Evolutionary conservation across 2,329 filamentous ascomycete genomes (phyloP).

Genomic region (Neoascochyta sp.): DNA sequence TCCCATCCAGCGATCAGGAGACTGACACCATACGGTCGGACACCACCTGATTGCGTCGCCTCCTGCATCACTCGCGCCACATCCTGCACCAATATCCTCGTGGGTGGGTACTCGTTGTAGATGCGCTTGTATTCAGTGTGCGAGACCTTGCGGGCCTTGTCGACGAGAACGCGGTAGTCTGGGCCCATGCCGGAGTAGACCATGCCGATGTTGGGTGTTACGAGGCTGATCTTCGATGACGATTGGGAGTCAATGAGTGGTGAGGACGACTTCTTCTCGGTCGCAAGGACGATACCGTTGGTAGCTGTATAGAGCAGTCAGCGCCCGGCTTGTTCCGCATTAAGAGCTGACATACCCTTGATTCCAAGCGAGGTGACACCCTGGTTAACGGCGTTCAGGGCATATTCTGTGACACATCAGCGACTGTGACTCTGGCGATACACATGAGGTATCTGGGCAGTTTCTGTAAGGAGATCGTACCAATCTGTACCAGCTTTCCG

Average conservation of each 20-base stretch:
- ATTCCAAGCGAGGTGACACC: conserved; percentile 97
- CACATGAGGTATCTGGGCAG: neutral
- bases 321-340: neutral
- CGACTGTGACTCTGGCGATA: neutral
- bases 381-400: conserved; percentile 97
- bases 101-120: conserved; percentile 99
- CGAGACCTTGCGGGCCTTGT: conserved; percentile 96
- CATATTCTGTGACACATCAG: conserved; percentile 71
- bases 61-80: conserved; percentile 98
- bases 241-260: conserved; percentile 93
- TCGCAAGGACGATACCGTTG: conserved; percentile 97
- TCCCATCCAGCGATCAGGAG: conserved; percentile 97
- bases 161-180: conserved; percentile 94
- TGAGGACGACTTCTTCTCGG: conserved; percentile 98
- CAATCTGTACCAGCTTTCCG: conserved; percentile 98
- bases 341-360: conserved; percentile 66
- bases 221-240: conserved; percentile 93
- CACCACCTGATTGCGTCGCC: conserved; percentile 95
- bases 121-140: conserved; percentile 99
- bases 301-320: conserved; percentile 61
- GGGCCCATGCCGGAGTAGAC: conserved; percentile 99
- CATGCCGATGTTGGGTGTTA: conserved; percentile 99
- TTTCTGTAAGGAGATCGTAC: conserved; percentile 48
- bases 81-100: conserved; percentile 97
- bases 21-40: conserved; percentile 93